Base-by-base conservation (phyloP, 2,329 filamentous ascomycete species). In the Calonectria pseudoreteaudii region DNA sequence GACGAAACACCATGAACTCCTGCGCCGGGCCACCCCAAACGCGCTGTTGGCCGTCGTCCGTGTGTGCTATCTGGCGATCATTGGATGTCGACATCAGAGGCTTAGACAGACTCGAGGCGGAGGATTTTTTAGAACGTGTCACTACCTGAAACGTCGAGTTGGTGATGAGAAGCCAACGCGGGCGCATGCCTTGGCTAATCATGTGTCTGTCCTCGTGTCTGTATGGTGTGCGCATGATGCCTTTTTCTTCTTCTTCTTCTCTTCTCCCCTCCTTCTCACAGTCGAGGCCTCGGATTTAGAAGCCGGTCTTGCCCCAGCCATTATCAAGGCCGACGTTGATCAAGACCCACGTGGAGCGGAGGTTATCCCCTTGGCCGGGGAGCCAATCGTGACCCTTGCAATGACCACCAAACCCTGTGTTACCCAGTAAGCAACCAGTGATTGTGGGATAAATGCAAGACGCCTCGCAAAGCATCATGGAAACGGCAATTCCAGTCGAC, bases 401-500 rank as follows among this genome's bases (percentile, higher is more conserved):
- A 28, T 13, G 18, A 36, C n/a, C 20, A 26, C 56, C 41, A 20
- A 26, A 34, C 56, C 56, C 56, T 8, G 56, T n/a, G n/a, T 60
- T 41, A 8, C 26, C 23, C n/a, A 60, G 38, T 41, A 20, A 18
- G 16, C 41, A n/a, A 7, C n/a, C 36, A 30, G 34, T n/a, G 26
- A 38, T 20, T 34, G 38, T 41, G 56, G 56, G 36, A 62, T 41
- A 62, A 26, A 62, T 41, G 56, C 56, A 62, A 28, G 6, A 7
- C 10, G 56, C 23, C 56, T 62, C 56, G 56, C 56, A 62, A 62
- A 36, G 56, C 56, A 62, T 62, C 34, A 62, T 62, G 56, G 56
- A 62, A 62, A 62, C 34, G 56, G 56, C 56, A 62, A 62, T 62
- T 62, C 56, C 34, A 62, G 56, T 62, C 56, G 56, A 53, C 28